These are phyloP conservation scores for Fusarium graminum DNA, from an alignment of 2,329 filamentous ascomycete species.

Conservation along the genomic window DNA sequence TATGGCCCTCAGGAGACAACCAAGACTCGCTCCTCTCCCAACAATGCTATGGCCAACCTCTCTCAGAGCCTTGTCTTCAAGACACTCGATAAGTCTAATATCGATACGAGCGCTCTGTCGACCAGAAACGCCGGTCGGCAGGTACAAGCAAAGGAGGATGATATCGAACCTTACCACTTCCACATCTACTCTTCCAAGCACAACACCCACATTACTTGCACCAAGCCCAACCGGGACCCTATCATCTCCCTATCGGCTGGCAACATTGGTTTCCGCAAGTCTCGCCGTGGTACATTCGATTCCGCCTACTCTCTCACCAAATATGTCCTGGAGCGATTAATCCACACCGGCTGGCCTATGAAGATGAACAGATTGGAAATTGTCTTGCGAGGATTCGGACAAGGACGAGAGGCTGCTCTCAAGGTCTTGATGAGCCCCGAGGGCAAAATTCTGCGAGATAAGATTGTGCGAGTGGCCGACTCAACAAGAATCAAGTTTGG, in stretches of 20 bases:
- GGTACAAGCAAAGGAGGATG: constrained; percentile 52
- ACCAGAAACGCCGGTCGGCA: constrained; percentile 40
- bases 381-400: constrained; percentile 85
- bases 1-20: constrained; percentile 49
- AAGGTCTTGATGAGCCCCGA: constrained; percentile 92
- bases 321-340: constrained; percentile 85
- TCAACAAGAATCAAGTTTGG: constrained; percentile 94
- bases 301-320: constrained; percentile 90
- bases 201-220: constrained; percentile 94
- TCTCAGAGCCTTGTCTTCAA: constrained; percentile 58
- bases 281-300: constrained; percentile 85
- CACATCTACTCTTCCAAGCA: constrained; percentile 90
- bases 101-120: constrained; percentile 52
- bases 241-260: constrained; percentile 85
- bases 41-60: constrained; percentile 53
- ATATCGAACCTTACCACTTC: constrained; percentile 80
- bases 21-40: constrained; percentile 33
- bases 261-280: constrained; percentile 92
- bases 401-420: constrained; percentile 86
- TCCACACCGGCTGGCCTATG: constrained; percentile 81
- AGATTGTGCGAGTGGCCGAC: constrained; percentile 86
- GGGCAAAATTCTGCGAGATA: constrained; percentile 78
- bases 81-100: constrained; percentile 51
- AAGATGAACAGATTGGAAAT: constrained; percentile 85
- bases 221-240: constrained; percentile 81